Percentiles rank a stretch among this genome's conserved stretches.
phyloP scores from a whole-genome alignment of 1,284 basidiomycete genomes.

The Tilletia caries region DNA sequence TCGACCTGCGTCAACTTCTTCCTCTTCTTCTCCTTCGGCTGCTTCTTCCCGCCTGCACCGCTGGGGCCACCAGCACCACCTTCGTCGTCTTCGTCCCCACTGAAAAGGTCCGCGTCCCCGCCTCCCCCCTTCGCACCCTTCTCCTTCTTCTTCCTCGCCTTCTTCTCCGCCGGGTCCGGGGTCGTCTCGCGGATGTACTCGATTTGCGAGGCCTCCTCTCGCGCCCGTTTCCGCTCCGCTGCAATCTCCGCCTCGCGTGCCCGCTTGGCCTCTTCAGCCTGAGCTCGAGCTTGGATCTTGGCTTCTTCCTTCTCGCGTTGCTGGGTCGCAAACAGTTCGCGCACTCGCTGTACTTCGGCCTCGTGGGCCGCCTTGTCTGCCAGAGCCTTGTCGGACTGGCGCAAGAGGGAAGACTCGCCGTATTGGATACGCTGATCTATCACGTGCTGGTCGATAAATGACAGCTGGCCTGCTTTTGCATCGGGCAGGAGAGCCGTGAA shows the following conservation, averaged over 20 bases:
- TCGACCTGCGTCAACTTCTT: slow-evolving; percentile 24
- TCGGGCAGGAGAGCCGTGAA: slow-evolving; percentile 34
- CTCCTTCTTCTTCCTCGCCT: slow-evolving; percentile 20
- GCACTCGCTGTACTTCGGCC: slow-evolving; percentile 26
- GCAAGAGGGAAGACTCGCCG: slow-evolving; percentile 40
- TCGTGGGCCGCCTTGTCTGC: slow-evolving; percentile 40
- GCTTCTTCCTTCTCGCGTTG: slow-evolving; percentile 38
- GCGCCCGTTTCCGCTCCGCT: slow-evolving; percentile 36
- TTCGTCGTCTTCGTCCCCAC: slow-evolving; percentile 7
- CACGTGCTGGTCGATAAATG: slow-evolving; percentile 45
- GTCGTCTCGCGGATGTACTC: slow-evolving; percentile 39
- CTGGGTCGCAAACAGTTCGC: slow-evolving; percentile 32
- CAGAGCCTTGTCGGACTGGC: slow-evolving; percentile 30
- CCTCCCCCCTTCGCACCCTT: slow-evolving; percentile 16
- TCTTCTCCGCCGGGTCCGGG: slow-evolving; percentile 27
- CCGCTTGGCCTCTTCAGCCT: slow-evolving; percentile 39
- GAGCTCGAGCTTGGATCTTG: slow-evolving; percentile 35
- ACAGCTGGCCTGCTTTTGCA: slow-evolving; percentile 35
- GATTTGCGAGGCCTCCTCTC: slow-evolving; percentile 44
- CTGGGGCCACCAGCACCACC: not conserved
- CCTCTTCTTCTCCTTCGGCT: slow-evolving; percentile 27
- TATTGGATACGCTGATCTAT: slow-evolving; percentile 51
- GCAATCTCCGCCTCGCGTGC: slow-evolving; percentile 42
- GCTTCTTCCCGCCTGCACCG: slow-evolving; percentile 16
- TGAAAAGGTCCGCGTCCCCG: slow-evolving; percentile 7